Evolutionary conservation across 805 yeast genomes (phyloP), one percentile per base, ranked within the genome.

Genomic region (Clavispora carvajalis): DNA sequence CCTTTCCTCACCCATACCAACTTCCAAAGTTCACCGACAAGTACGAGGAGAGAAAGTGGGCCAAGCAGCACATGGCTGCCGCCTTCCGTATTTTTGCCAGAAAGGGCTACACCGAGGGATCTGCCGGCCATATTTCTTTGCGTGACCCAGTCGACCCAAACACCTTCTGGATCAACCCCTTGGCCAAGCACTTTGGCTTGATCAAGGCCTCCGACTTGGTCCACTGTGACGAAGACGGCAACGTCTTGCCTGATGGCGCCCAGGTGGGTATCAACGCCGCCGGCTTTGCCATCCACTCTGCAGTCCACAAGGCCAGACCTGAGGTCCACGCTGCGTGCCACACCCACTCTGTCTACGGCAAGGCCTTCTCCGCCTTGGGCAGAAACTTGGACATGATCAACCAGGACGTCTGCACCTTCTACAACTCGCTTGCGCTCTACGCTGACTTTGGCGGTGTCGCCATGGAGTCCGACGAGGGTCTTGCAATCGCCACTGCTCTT

Each of bases 121-220:
- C 79, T 16, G 88, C 95, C 0, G 96, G 96, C 17, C 96, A 87
- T 58, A 86, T 87, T 43, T 82, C 93, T 7, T 74, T 87, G 10
- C 74, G 93, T 51, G 96, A 87, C 55, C 95, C 96, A 3, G 79
- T 84, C 33, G 79, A 82, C 47, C 83, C 83, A n/a, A 59, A 69
- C 34, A 84, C 91, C 3, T 87, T 87, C 59, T 87, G 95, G 95
- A 85, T 87, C 58, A 87, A 87, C 62, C 95, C 96, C 4, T 66
- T 87, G 47, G 91, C 84, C n/a, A 74, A 71, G 49, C 95, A 87
- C 60, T 87, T 84, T 47, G 65, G 63, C 12, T 47, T 67, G 35
- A 60, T 67, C 34, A 62, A 58, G 34, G 69, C 69, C 12, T 49
- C 58, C 33, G 72, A 67, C 46, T 52, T 67, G 54, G 71, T 67